Conservation (phyloP, 2,329 filamentous ascomycete species). For the Didymella glomerata region DNA sequence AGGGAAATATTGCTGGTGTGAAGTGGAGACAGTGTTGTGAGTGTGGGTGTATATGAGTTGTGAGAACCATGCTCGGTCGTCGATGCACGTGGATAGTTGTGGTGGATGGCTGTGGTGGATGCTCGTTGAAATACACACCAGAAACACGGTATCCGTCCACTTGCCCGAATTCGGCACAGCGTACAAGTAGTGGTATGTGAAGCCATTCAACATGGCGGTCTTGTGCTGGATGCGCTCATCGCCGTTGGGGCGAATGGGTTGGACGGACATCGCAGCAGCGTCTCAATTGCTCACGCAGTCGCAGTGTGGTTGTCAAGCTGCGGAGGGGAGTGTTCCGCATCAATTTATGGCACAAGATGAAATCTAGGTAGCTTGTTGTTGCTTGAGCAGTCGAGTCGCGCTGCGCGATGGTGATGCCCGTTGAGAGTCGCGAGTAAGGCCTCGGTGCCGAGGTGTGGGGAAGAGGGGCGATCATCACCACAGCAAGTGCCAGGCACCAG, state of each 20-base stretch:
- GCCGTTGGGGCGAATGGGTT: conserved; percentile 69
- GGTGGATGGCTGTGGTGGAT: too few relatives aligned
- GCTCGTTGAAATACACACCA: conserved; percentile 50
- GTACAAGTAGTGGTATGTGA: conserved; percentile 72
- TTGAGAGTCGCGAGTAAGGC: neutral
- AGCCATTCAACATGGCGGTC: conserved; percentile 70
- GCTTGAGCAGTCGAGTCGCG: neutral
- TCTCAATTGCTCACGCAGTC: neutral
- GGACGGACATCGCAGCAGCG: conserved; percentile 42
- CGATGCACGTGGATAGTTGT: too few relatives aligned
- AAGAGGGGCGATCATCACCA: neutral
- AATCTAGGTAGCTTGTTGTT: neutral
- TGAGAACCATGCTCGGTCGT: neutral
- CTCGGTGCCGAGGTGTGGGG: conserved; percentile 8
- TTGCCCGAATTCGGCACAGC: conserved; percentile 55
- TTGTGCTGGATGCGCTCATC: conserved; percentile 73
- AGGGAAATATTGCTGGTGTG: neutral
- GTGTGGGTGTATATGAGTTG: neutral
- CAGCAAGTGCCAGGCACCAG: neutral
- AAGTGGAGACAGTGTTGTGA: conserved; percentile 7
- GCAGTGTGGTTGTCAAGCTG: neutral
- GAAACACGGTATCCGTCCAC: conserved; percentile 63
- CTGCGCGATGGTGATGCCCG: neutral
- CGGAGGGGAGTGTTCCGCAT: neutral
- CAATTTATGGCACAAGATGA: neutral